These are phyloP conservation scores for Amanita rimosa DNA, from an alignment of 768 basidiomycete genomes.

Conservation along the genomic window DNA sequence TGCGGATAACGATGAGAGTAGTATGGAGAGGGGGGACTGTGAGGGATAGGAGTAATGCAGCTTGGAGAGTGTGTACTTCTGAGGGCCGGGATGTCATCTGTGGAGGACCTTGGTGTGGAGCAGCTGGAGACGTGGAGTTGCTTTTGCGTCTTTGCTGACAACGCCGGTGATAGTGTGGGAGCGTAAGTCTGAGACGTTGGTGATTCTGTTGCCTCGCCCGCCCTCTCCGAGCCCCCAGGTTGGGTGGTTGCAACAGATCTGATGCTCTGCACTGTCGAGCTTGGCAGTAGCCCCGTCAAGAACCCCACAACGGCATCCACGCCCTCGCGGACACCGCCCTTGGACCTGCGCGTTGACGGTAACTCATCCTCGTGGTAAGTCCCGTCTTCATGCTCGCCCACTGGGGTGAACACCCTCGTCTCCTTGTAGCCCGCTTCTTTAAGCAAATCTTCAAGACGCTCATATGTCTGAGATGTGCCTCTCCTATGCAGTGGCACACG, in stretches of 20 bases:
- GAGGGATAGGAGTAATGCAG: background rate
- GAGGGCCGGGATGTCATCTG: background rate
- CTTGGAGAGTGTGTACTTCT: background rate
- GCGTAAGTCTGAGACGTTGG: constrained; percentile 5
- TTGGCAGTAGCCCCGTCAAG: constrained; percentile 49
- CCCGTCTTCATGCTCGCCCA: constrained; percentile 42
- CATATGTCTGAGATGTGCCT: constrained; percentile 73
- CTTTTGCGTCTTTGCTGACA: background rate
- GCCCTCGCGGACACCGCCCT: constrained; percentile 32
- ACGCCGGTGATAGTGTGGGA: background rate
- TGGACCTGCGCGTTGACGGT: constrained; percentile 3
- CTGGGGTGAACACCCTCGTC: constrained; percentile 82
- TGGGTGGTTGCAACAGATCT: constrained; percentile 1
- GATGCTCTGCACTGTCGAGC: constrained; percentile 9
- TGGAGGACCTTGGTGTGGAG: constrained; percentile 1
- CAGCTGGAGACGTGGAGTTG: background rate
- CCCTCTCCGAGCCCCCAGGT: constrained; percentile 7
- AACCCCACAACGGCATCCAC: constrained; percentile 61
- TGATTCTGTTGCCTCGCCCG: constrained; percentile 3
- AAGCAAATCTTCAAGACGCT: constrained; percentile 76
- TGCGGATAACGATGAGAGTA: background rate
- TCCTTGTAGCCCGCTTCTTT: constrained; percentile 89
- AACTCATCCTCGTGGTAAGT: constrained; percentile 16
- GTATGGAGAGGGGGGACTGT: constrained; percentile 1
- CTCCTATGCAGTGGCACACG: constrained; percentile 68